Evolutionary conservation across 2,329 filamentous ascomycete species (phyloP).

Genomic region (Fusarium aywerte): DNA sequence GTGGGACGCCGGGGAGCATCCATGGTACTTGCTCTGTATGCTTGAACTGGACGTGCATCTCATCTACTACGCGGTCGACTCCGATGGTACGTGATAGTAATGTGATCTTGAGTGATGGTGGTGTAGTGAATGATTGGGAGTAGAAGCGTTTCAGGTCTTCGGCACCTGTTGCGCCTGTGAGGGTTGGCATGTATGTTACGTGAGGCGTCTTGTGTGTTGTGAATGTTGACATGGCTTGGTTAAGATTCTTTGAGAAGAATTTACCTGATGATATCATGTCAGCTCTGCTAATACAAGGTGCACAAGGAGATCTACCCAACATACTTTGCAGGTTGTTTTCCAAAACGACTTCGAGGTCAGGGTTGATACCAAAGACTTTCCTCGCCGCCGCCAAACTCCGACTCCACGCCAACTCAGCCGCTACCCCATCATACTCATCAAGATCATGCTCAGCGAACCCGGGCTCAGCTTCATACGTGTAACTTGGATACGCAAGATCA

Average conservation of each 20-base stretch:
- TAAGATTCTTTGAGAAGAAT: constrained; percentile 68
- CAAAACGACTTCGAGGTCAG: constrained; percentile 72
- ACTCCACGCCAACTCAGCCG: constrained; percentile 75
- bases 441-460: constrained; percentile 79
- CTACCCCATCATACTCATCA: constrained; percentile 73
- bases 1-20: constrained; percentile 69
- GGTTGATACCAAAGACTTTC: constrained; percentile 70
- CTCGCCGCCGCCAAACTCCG: constrained; percentile 69
- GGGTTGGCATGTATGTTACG: constrained; percentile 74
- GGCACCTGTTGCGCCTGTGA: constrained; percentile 71
- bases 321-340: constrained; percentile 72
- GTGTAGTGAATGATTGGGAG: constrained; percentile 71
- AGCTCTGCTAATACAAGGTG: background rate
- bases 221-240: constrained; percentile 69
- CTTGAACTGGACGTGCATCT: constrained; percentile 68
- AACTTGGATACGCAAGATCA: constrained; percentile 53
- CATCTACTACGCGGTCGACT: constrained; percentile 71
- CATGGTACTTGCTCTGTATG: constrained; percentile 68
- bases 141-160: constrained; percentile 71
- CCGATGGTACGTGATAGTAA: constrained; percentile 73
- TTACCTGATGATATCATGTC: constrained; percentile 48
- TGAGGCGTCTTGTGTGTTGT: constrained; percentile 72
- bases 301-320: background rate
- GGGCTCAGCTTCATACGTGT: constrained; percentile 60
- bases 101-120: constrained; percentile 67